phyloP scores from a whole-genome alignment of 1,284 basidiomycete genomes.

The Athelia psychrophila region DNA sequence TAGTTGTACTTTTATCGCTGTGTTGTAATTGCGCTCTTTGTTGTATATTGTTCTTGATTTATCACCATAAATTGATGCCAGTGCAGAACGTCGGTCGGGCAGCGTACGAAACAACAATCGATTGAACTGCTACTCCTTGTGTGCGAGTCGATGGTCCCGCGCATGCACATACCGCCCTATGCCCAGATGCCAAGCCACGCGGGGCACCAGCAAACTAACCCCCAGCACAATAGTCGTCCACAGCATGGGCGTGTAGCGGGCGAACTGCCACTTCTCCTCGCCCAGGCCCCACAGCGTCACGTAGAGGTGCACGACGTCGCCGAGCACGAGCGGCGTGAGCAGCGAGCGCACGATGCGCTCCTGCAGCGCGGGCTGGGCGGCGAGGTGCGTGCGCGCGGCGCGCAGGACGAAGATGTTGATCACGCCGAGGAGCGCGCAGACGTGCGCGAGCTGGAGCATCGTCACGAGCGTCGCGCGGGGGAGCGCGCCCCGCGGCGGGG shows the following conservation, averaged over 20 bases:
- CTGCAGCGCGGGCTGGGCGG: conserved; percentile 55
- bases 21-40: background rate
- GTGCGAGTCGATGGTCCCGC: conserved; percentile 42
- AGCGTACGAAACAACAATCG: background rate
- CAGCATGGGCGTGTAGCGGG: conserved; percentile 62
- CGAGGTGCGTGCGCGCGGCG: conserved; percentile 56
- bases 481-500: conserved; percentile 44
- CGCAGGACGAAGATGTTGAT: conserved; percentile 66
- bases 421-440: conserved; percentile 68
- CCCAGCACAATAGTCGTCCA: conserved; percentile 67
- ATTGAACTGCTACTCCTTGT: background rate
- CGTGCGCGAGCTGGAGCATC: conserved; percentile 67
- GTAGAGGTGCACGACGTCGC: conserved; percentile 61
- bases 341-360: conserved; percentile 65
- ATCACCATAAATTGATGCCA: background rate
- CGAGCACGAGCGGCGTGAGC: conserved; percentile 63
- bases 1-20: background rate
- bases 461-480: conserved; percentile 66
- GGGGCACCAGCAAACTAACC: conserved; percentile 60
- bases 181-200: conserved; percentile 69
- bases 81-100: background rate
- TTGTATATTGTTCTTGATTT: background rate
- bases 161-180: conserved; percentile 67
- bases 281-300: conserved; percentile 73
- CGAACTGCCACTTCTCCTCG: conserved; percentile 57